phyloP scores from a whole-genome alignment of 257 asterid genomes.

The Buddleja alternifolia region DNA sequence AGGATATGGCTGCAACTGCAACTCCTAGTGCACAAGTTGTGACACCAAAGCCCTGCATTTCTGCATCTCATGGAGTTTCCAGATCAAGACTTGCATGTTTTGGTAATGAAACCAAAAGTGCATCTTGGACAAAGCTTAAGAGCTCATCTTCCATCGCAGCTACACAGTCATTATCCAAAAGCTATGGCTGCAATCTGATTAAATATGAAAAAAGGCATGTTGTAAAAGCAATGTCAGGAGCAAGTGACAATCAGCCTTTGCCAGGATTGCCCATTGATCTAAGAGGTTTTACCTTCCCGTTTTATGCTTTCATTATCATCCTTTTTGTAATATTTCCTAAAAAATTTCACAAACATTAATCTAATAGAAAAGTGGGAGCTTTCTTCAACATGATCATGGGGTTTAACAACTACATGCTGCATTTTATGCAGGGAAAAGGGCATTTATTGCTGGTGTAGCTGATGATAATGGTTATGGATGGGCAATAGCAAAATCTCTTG shows the following conservation, averaged over 20 bases:
- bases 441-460: conserved; percentile 93
- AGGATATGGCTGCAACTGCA: conserved; percentile 57
- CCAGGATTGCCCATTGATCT: conserved; percentile 87
- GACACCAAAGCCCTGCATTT: conserved; percentile 39
- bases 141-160: conserved; percentile 51
- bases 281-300: conserved; percentile 55
- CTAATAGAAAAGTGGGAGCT: background rate
- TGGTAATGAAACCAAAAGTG: conserved; percentile 45
- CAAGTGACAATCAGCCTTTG: conserved; percentile 57
- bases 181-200: conserved; percentile 23
- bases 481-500: conserved; percentile 96
- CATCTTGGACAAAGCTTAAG: conserved; percentile 47
- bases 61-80: conserved; percentile 45
- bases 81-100: conserved; percentile 53
- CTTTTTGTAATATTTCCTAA: background rate
- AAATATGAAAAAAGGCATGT: conserved; percentile 40
- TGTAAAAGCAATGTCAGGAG: conserved; percentile 67
- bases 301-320: background rate
- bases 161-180: conserved; percentile 39
- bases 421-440: conserved; percentile 79
- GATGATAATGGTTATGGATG: conserved; percentile 98
- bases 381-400: background rate
- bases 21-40: conserved; percentile 44
- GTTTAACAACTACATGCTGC: conserved; percentile 12
- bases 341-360: too few relatives aligned